phyloP scores from a whole-genome alignment of 1,139 yeast genomes.

The Yamadazyma taylorii region DNA sequence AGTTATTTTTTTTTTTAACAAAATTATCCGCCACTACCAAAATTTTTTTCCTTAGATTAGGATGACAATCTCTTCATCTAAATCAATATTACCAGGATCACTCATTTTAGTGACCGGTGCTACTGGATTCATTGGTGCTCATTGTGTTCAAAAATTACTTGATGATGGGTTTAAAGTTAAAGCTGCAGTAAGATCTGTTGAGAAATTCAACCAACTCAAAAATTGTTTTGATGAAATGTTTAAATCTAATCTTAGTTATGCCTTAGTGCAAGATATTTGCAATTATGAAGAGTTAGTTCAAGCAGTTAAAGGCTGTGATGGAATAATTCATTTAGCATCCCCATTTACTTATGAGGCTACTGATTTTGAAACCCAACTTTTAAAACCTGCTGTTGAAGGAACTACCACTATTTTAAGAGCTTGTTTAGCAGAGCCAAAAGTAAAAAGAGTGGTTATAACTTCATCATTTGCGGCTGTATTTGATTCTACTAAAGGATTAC shows the following conservation, averaged over 20 bases:
- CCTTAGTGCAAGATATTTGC: constrained; percentile 51
- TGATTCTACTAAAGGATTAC: constrained; percentile 13
- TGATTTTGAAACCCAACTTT: constrained; percentile 18
- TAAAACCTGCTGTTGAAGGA: constrained; percentile 23
- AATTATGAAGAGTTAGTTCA: constrained; percentile 51
- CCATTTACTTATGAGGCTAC: constrained; percentile 21
- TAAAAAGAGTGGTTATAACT: constrained; percentile 26
- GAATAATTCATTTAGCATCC: constrained; percentile 50
- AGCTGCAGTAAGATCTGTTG: constrained; percentile 56
- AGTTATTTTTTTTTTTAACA: no score
- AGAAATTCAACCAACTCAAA: constrained; percentile 44
- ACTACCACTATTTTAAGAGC: constrained; percentile 25
- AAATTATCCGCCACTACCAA: constrained; percentile 12
- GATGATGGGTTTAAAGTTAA: constrained; percentile 50
- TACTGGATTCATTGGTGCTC: constrained; percentile 39
- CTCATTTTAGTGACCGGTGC: constrained; percentile 36
- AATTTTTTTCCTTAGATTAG: constrained; percentile 15
- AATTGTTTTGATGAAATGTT: constrained; percentile 23
- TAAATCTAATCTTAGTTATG: constrained; percentile 37
- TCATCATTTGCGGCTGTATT: constrained; percentile 26
- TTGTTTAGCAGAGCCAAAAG: constrained; percentile 19
- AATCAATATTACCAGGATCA: constrained; percentile 7
- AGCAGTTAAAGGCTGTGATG: constrained; percentile 46
- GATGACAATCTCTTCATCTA: constrained; percentile 18
- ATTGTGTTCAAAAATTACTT: constrained; percentile 27